Conservation (phyloP, 306 rosid species). For the Spatholobus suberectus region DNA sequence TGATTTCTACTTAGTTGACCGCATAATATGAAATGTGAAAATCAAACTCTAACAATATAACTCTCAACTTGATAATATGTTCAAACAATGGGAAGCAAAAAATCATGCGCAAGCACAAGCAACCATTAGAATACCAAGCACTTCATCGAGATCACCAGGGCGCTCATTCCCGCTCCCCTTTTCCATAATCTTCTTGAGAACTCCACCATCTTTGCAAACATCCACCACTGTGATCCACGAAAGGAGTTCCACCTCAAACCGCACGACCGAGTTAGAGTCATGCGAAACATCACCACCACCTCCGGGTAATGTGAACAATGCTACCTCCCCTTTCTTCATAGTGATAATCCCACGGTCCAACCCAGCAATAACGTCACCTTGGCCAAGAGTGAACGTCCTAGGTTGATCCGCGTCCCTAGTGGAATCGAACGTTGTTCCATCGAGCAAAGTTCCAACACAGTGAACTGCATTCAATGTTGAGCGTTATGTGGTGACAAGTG, state of each 20-base stretch:
- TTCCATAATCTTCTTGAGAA: slow-evolving; percentile 68
- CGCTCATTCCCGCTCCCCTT: slow-evolving; percentile 48
- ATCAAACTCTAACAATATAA: not conserved
- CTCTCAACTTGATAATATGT: slow-evolving; percentile 31
- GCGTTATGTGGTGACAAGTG: not conserved
- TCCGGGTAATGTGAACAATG: slow-evolving; percentile 65
- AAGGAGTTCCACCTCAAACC: slow-evolving; percentile 67
- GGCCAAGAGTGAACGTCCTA: slow-evolving; percentile 57
- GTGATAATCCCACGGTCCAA: slow-evolving; percentile 61
- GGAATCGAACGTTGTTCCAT: slow-evolving; percentile 61
- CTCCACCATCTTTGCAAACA: slow-evolving; percentile 69
- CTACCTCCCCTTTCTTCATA: slow-evolving; percentile 69
- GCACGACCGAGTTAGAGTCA: slow-evolving; percentile 44
- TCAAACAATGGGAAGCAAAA: slow-evolving; percentile 22
- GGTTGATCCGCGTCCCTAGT: slow-evolving; percentile 58
- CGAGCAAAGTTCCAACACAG: slow-evolving; percentile 55
- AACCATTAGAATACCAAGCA: slow-evolving; percentile 60
- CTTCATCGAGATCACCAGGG: slow-evolving; percentile 73
- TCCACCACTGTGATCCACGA: slow-evolving; percentile 69
- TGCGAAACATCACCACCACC: slow-evolving; percentile 33
- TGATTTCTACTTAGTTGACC: no score
- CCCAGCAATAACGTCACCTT: slow-evolving; percentile 50
- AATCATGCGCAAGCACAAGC: not conserved
- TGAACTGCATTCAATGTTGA: slow-evolving; percentile 54
- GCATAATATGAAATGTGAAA: not conserved